Evolutionary conservation across 306 rosid species (phyloP).

Genomic region (Vigna angularis): DNA sequence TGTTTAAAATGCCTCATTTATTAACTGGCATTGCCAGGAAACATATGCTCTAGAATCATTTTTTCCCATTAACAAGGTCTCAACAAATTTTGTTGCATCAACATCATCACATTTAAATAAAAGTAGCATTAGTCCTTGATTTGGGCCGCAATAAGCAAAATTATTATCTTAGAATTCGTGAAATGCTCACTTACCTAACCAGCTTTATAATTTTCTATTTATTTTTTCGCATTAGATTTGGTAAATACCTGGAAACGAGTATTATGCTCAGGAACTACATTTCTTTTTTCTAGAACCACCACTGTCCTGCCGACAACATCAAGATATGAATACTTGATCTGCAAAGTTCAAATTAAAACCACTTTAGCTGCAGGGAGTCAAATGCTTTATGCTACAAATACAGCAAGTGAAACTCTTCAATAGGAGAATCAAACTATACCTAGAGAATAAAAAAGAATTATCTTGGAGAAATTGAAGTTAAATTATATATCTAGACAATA

Average conservation of each 20-base stretch:
- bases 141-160: background rate
- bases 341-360: slow-evolving; percentile 48
- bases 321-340: slow-evolving; percentile 93
- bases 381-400: slow-evolving; percentile 31
- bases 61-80: background rate
- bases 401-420: slow-evolving; percentile 21
- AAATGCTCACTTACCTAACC: slow-evolving; percentile 21
- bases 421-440: background rate
- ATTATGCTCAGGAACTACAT: slow-evolving; percentile 89
- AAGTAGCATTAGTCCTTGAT: slow-evolving; percentile 13
- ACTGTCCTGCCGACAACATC: slow-evolving; percentile 95
- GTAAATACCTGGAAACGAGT: slow-evolving; percentile 83
- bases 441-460: slow-evolving; percentile 22
- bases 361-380: slow-evolving; percentile 29
- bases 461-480: background rate
- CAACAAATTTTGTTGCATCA: background rate
- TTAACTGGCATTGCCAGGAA: background rate
- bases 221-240: background rate
- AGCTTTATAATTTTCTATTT: background rate
- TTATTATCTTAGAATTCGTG: slow-evolving; percentile 7
- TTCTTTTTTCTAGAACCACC: slow-evolving; percentile 85
- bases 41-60: background rate
- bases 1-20: background rate
- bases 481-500: slow-evolving; percentile 19
- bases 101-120: slow-evolving; percentile 14